Base-by-base conservation (phyloP, 345 rosid species). In the Gossypium raimondii region DNA sequence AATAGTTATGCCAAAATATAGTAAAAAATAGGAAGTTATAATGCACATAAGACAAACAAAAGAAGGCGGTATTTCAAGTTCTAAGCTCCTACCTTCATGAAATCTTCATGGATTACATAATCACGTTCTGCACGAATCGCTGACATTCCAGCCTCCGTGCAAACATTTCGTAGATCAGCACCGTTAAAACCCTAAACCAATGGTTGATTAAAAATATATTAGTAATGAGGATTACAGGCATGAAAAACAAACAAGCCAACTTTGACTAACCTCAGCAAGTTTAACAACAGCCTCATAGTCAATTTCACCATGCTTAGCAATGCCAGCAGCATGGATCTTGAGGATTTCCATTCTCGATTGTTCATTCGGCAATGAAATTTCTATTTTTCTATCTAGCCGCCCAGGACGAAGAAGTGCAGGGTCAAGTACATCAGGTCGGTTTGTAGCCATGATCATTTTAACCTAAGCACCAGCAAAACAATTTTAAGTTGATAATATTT, bases 401-500 rank as follows among this genome's bases (percentile, higher is more conserved):
- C 98, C 96, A 0, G 98, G 98, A 67, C 98, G 95, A 61, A 94
- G 94, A 78, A 94, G 94, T 9, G 98, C 98, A 65, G 98, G 98
- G 73, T 94, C 98, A 43, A 94, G 93, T 75, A 92, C 98, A 83
- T 94, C 98, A 0, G 98, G 98, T 64, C 98, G 82, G 83, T 94
- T 94, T 14, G 99, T 95, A 0, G 99, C 99, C 99, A 95, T 95
- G 63, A 95, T 93, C 98, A 95, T 93, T 86, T 95, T 95, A 70
- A 95, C 99, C 98, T 95, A 60, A 7, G 60, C 59, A 18, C 7
- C 25, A 18, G 59, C 38, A 24, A 72, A 44, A 67, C 25, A 38
- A 60, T 48, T 74, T 34, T 18, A 16, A 61, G 7, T 29, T 43
- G 74, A 55, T 4, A 59, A 45, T 8, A 34, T 55, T 38, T 41